phyloP scores from a whole-genome alignment of 106 monocot species.

The Gastrodia elata region DNA sequence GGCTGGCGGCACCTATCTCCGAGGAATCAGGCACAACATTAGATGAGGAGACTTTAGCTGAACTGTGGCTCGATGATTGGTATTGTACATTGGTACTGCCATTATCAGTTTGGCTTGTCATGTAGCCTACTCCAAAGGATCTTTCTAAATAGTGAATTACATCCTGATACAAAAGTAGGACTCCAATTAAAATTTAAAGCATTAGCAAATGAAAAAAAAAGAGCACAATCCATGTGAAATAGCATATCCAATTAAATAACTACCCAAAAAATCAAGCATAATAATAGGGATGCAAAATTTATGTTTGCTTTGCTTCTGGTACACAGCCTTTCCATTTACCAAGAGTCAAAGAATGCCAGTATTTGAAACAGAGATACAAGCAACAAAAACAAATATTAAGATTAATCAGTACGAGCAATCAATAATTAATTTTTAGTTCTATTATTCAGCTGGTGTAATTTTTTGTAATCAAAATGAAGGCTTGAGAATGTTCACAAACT shows the following conservation, averaged over 20 bases:
- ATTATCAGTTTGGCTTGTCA: constrained; percentile 33
- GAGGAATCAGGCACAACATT: constrained; percentile 25
- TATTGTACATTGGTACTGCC: constrained; percentile 24
- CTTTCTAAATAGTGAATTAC: constrained; percentile 33
- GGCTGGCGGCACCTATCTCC: constrained; percentile 23
- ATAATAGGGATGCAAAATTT: not conserved
- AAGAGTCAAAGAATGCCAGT: too few species aligned
- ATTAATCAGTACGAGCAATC: too few species aligned
- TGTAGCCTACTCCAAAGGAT: constrained; percentile 29
- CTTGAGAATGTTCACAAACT: too few species aligned
- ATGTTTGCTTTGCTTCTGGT: not conserved
- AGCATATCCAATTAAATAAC: not conserved
- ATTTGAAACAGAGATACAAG: too few species aligned
- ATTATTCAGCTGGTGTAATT: too few species aligned
- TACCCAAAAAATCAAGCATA: not conserved
- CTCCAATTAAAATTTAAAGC: not conserved
- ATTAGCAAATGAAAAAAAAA: not conserved
- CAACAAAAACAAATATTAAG: too few species aligned
- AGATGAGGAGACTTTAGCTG: constrained; percentile 5
- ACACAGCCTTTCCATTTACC: too few species aligned
- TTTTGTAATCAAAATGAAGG: too few species aligned
- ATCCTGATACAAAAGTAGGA: constrained; percentile 17
- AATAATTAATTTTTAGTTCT: too few species aligned
- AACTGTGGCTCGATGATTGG: constrained; percentile 25
- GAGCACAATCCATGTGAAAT: not conserved